Conservation (phyloP, 495 filamentous ascomycete species). For the Bathelium albidoporum region DNA sequence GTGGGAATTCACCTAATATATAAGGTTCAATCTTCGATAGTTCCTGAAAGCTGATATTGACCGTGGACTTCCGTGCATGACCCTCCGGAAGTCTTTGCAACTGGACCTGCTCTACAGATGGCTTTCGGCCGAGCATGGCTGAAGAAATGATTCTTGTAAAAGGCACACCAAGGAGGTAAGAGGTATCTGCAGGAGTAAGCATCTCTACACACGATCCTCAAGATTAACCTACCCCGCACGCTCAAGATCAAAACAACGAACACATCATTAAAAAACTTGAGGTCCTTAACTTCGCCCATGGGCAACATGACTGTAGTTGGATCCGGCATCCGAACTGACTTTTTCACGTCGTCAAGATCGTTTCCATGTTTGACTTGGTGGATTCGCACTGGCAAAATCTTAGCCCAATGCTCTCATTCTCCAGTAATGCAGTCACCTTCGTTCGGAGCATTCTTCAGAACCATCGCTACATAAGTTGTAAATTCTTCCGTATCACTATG, state of each 20-base stretch:
- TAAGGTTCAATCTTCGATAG: slow-evolving; percentile 1
- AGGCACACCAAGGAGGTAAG: not conserved
- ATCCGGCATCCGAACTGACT: not conserved
- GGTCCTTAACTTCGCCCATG: slow-evolving; percentile 10
- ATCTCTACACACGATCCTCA: not conserved
- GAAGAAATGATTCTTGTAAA: not conserved
- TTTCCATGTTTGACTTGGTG: slow-evolving; percentile 17
- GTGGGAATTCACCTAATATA: slow-evolving; percentile 16
- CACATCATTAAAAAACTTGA: slow-evolving; percentile 24
- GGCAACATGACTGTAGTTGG: slow-evolving; percentile 6
- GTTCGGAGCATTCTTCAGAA: not conserved
- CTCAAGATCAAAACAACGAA: slow-evolving; percentile 13
- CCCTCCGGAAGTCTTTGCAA: not conserved
- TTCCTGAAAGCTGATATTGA: not conserved
- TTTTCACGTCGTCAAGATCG: not conserved
- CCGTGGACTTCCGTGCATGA: slow-evolving; percentile 1
- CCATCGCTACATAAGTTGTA: slow-evolving; percentile 11
- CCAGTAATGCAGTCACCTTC: not conserved
- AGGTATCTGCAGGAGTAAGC: not conserved
- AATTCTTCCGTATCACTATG: not conserved
- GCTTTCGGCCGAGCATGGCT: no score
- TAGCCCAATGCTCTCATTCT: not conserved
- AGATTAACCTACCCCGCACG: not conserved
- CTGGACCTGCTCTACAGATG: not conserved
- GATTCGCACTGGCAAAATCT: slow-evolving; percentile 13